Evolutionary conservation across 2,329 filamentous ascomycete species (phyloP).

Genomic region (Beauveria pseudobassiana): DNA sequence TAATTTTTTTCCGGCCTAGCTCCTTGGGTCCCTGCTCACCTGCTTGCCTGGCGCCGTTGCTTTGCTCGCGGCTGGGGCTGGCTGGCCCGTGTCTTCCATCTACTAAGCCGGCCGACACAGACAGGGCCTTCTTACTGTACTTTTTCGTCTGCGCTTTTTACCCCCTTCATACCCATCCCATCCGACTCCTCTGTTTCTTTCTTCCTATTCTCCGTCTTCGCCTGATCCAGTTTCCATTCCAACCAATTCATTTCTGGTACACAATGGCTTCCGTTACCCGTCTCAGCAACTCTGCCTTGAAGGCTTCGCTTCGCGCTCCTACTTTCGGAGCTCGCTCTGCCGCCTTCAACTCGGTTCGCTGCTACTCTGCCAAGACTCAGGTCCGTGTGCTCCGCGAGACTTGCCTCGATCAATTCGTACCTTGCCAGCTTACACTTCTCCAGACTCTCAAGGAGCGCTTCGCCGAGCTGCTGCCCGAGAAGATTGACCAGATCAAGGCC

Average conservation of each 20-base stretch:
- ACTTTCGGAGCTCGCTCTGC: conserved; percentile 61
- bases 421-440: conserved; percentile 12
- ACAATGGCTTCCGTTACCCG: conserved; percentile 80
- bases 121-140: neutral
- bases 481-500: conserved; percentile 99
- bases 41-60: neutral
- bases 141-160: conserved; percentile 15
- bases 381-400: conserved; percentile 39
- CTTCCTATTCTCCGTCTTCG: conserved; percentile 21
- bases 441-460: conserved; percentile 98
- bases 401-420: neutral
- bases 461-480: conserved; percentile 87
- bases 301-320: conserved; percentile 63
- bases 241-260: conserved; percentile 16
- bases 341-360: conserved; percentile 76
- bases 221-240: conserved; percentile 12
- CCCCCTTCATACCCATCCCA: conserved; percentile 12
- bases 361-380: conserved; percentile 89
- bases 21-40: neutral
- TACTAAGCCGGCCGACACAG: neutral
- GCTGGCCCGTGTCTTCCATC: neutral
- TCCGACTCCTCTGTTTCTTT: conserved; percentile 22
- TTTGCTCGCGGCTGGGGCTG: neutral
- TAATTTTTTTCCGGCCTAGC: neutral
- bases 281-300: conserved; percentile 73